phyloP scores from a whole-genome alignment of 2,329 filamentous ascomycete species.

The Aspergillus novofumigatus region DNA sequence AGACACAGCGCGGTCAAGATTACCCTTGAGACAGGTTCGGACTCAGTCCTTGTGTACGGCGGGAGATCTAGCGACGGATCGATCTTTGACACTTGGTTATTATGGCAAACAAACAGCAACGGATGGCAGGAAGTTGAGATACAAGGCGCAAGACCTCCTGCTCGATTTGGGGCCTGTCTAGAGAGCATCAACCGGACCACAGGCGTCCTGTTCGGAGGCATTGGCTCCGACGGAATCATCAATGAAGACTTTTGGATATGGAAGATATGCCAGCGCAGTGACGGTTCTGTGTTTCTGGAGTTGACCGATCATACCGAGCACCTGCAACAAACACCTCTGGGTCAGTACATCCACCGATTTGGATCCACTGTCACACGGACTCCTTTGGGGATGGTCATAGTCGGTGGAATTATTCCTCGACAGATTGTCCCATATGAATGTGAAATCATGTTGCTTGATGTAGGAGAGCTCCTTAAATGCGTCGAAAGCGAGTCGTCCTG shows the following conservation, averaged over 20 bases:
- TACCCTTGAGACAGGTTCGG: conserved; percentile 28
- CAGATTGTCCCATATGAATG: conserved; percentile 40
- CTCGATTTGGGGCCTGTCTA: conserved; percentile 56
- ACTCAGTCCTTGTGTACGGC: conserved; percentile 56
- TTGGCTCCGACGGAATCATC: conserved; percentile 61
- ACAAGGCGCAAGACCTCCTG: conserved; percentile 36
- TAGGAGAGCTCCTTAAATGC: conserved; percentile 14
- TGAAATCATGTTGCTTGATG: conserved; percentile 50
- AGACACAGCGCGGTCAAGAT: conserved; percentile 63
- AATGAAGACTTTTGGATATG: conserved; percentile 62
- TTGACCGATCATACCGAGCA: conserved; percentile 23
- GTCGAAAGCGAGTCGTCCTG: conserved; percentile 17
- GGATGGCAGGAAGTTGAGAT: conserved; percentile 49
- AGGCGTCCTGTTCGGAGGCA: conserved; percentile 70
- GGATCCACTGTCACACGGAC: conserved; percentile 50
- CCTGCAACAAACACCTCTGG: conserved; percentile 23
- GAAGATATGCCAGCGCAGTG: conserved; percentile 47
- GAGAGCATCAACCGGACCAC: conserved; percentile 36
- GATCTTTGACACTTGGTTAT: conserved; percentile 50
- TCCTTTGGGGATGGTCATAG: conserved; percentile 45
- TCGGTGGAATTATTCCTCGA: conserved; percentile 48
- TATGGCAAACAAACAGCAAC: conserved; percentile 47
- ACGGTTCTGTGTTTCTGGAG: conserved; percentile 25
- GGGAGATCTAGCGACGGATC: conserved; percentile 53
- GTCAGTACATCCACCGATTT: conserved; percentile 39